phyloP scores from a whole-genome alignment of 805 yeast species.

The Sungouiella thailandica region DNA sequence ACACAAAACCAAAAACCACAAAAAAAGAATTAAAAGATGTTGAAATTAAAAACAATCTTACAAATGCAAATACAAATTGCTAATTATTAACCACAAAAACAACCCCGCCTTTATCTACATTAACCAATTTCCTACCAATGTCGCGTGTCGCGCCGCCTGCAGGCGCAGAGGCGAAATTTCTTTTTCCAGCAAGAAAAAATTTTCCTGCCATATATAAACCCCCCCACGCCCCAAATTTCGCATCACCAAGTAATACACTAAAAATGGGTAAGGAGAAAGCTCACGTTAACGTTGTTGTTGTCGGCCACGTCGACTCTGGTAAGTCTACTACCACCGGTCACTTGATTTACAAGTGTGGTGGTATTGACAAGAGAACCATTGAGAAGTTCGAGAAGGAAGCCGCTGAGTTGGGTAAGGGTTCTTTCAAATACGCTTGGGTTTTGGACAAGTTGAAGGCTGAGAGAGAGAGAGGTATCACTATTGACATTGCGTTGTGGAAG shows the following conservation, averaged over 20 bases:
- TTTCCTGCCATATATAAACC: slow-evolving; percentile 1
- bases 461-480: slow-evolving; percentile 96
- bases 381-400: slow-evolving; percentile 7
- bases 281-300: slow-evolving; percentile 99
- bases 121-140: too few relatives aligned
- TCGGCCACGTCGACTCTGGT: slow-evolving; percentile 99
- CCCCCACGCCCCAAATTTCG: too few relatives aligned
- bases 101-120: too few relatives aligned
- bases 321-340: slow-evolving; percentile 98
- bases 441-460: slow-evolving; percentile 94
- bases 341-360: slow-evolving; percentile 10
- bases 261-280: slow-evolving; percentile 86
- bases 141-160: slow-evolving; percentile 1
- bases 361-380: slow-evolving; percentile 9
- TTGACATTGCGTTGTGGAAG: slow-evolving; percentile 89
- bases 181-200: not conserved
- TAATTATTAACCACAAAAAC: too few relatives aligned
- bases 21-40: too few relatives aligned
- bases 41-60: too few relatives aligned
- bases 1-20: too few relatives aligned
- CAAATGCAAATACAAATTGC: too few relatives aligned
- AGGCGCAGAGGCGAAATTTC: not conserved
- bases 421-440: slow-evolving; percentile 98
- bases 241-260: slow-evolving; percentile 6
- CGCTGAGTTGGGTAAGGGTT: slow-evolving; percentile 34